These are phyloP conservation scores for Primulina huaijiensis DNA, from an alignment of 257 asterid genomes.

Conservation along the genomic window DNA sequence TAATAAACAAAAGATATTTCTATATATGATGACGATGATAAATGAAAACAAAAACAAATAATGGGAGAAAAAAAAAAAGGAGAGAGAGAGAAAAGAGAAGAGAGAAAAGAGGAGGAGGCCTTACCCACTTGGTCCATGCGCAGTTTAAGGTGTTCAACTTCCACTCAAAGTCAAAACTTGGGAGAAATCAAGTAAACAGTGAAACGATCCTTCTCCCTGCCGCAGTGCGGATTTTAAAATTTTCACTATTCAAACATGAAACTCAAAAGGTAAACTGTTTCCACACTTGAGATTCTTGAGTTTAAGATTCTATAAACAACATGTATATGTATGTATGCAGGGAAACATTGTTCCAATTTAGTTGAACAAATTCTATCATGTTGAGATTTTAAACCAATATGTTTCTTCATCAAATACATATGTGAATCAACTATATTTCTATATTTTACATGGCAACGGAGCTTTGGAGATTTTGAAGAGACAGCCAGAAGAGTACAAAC, in stretches of 20 bases:
- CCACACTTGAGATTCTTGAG: background rate
- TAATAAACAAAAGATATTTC: no score
- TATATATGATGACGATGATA: no score
- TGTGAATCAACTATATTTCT: background rate
- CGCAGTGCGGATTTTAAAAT: background rate
- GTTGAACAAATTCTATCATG: background rate
- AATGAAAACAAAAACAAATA: no score
- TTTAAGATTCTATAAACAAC: background rate
- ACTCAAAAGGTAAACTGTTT: background rate
- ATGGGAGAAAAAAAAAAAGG: no score
- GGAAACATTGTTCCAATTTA: background rate
- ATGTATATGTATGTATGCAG: background rate
- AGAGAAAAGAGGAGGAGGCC: no score
- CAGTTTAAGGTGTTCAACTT: no score
- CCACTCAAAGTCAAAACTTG: no score
- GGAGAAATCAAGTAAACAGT: constrained; percentile 9
- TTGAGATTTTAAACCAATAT: no score
- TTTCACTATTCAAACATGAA: background rate
- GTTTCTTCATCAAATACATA: background rate
- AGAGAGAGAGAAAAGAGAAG: no score
- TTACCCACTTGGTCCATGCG: no score
- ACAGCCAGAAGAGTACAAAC: no score
- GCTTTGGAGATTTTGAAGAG: background rate
- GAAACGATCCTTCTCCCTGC: constrained; percentile 11
- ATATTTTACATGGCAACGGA: no score